Conservation (phyloP, 2,329 filamentous ascomycete species). For the Stachybotrys elegans region DNA sequence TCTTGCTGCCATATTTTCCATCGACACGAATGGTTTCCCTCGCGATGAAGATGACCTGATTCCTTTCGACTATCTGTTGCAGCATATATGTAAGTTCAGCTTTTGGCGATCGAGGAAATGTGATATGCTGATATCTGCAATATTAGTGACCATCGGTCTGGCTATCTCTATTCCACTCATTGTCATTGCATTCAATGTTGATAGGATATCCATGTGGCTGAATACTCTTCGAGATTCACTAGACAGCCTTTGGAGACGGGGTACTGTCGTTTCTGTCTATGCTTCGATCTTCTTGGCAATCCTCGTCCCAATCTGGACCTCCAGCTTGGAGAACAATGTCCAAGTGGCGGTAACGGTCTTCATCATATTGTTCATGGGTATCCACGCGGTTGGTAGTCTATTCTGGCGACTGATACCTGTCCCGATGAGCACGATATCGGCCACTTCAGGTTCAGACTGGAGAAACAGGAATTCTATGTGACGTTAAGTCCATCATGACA, state of each 20-base stretch:
- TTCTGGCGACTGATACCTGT: too few species aligned
- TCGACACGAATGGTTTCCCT: conserved; percentile 5
- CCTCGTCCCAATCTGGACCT: neutral
- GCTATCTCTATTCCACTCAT: conserved; percentile 7
- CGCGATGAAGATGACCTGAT: conserved; percentile 5
- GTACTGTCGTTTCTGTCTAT: neutral
- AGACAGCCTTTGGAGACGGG: neutral
- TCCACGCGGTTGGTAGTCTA: too few species aligned
- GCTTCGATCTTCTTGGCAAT: neutral
- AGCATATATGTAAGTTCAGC: conserved; percentile 5
- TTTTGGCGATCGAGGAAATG: neutral
- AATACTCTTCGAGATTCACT: neutral
- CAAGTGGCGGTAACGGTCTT: neutral
- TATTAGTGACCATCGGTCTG: conserved; percentile 5
- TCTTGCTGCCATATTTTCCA: conserved; percentile 7
- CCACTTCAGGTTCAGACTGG: neutral
- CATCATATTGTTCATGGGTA: too few species aligned
- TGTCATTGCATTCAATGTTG: conserved; percentile 8
- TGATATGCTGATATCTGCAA: neutral
- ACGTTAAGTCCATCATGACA: too few species aligned
- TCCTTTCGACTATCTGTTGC: conserved; percentile 8
- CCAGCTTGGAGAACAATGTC: neutral
- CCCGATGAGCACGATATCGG: neutral
- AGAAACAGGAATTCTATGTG: too few species aligned
- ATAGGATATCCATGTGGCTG: neutral